Conservation (phyloP, 805 yeast genomes). For the Kurtzmaniella fragi region DNA sequence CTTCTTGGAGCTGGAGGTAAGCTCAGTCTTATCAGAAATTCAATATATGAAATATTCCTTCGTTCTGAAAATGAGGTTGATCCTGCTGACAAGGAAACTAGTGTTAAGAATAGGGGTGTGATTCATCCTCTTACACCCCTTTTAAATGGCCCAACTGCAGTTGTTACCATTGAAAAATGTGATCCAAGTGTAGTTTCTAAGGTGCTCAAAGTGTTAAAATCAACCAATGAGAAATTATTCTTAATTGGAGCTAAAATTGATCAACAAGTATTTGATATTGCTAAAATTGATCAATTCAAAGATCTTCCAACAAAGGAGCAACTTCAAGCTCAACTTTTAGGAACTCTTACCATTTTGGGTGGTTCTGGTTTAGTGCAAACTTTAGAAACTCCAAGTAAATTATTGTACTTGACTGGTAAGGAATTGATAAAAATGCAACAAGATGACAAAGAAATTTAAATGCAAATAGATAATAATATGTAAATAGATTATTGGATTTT, state of each 20-base stretch:
- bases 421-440: conserved; percentile 30
- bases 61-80: conserved; percentile 64
- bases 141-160: conserved; percentile 82
- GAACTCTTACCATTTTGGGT: conserved; percentile 74
- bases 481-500: background rate
- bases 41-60: conserved; percentile 69
- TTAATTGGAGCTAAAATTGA: conserved; percentile 85
- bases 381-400: conserved; percentile 61
- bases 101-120: conserved; percentile 35
- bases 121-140: conserved; percentile 67
- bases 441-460: conserved; percentile 3
- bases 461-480: background rate
- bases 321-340: conserved; percentile 77
- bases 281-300: conserved; percentile 58
- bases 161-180: conserved; percentile 60
- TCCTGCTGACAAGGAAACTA: conserved; percentile 63
- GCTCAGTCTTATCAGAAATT: conserved; percentile 63
- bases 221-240: conserved; percentile 67
- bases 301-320: conserved; percentile 66
- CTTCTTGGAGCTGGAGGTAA: conserved; percentile 63
- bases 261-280: conserved; percentile 45
- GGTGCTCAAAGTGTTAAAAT: conserved; percentile 56
- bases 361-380: conserved; percentile 89
- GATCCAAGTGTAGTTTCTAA: conserved; percentile 66
- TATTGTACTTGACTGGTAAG: conserved; percentile 66